Evolutionary conservation across 2,329 filamentous ascomycete species (phyloP).

Genomic region (Epicoccum sorghinum): DNA sequence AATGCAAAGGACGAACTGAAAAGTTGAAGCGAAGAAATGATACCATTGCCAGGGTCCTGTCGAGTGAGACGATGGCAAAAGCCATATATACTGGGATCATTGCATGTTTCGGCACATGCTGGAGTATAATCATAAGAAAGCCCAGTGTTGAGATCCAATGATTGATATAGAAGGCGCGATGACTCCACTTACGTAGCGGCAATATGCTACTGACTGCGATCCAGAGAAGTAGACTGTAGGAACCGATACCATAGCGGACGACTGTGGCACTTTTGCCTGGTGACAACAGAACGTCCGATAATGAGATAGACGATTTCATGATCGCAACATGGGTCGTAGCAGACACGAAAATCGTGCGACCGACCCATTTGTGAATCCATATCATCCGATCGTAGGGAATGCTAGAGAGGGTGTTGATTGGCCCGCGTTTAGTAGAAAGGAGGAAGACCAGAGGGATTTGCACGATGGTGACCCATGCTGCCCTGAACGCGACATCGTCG

Average conservation of each 20-base stretch:
- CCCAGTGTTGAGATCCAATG: conserved; percentile 31
- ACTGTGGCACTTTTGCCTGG: conserved; percentile 25
- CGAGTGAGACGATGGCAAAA: conserved; percentile 21
- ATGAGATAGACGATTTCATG: conserved; percentile 33
- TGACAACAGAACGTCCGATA: conserved; percentile 27
- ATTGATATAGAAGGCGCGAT: conserved; percentile 35
- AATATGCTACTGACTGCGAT: conserved; percentile 31
- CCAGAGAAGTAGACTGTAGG: conserved; percentile 34
- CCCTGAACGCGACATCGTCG: conserved; percentile 39
- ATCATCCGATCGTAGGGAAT: conserved; percentile 33
- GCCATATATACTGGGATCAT: conserved; percentile 28
- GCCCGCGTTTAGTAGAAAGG: conserved; percentile 34
- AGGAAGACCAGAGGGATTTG: conserved; percentile 38
- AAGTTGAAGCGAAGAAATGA: conserved; percentile 29
- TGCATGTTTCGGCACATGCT: conserved; percentile 36
- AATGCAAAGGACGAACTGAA: conserved; percentile 18
- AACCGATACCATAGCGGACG: conserved; percentile 31
- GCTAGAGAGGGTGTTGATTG: conserved; percentile 25
- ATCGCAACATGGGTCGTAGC: conserved; percentile 34
- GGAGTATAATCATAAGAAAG: conserved; percentile 28
- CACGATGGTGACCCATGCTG: conserved; percentile 37
- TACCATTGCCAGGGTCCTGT: conserved; percentile 17
- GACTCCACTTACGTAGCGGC: conserved; percentile 32
- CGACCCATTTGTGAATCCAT: conserved; percentile 35
- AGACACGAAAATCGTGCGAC: conserved; percentile 30